Conservation (phyloP, 768 basidiomycete species). For the Phlebiopsis gigantea region DNA sequence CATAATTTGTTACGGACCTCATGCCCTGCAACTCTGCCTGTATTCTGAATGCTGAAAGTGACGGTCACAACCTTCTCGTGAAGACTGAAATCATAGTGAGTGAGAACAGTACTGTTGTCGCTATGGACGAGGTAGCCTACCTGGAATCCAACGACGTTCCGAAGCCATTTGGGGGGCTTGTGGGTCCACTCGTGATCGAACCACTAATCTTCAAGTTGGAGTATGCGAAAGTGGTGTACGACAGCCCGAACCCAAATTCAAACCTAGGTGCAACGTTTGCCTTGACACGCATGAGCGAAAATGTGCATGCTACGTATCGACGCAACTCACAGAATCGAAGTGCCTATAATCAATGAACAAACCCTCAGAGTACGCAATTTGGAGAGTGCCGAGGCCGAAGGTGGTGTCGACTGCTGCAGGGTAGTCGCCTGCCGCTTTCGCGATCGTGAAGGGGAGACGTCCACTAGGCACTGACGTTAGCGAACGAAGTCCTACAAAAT, state of each 20-base stretch:
- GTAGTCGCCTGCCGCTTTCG: constrained; percentile 46
- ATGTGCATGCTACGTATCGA: too few species aligned
- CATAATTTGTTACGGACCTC: constrained; percentile 34
- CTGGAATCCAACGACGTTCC: constrained; percentile 50
- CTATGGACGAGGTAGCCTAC: constrained; percentile 26
- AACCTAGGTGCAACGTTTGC: constrained; percentile 45
- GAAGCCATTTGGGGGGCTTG: constrained; percentile 35
- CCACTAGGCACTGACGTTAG: constrained; percentile 23
- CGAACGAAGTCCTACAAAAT: not conserved
- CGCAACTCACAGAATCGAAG: constrained; percentile 36
- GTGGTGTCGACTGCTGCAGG: constrained; percentile 39
- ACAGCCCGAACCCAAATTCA: constrained; percentile 70
- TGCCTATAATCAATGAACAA: constrained; percentile 52
- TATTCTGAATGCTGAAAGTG: constrained; percentile 48
- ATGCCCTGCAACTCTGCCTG: constrained; percentile 45
- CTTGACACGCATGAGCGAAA: constrained; percentile 14
- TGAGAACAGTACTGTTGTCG: not conserved
- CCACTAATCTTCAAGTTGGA: constrained; percentile 34
- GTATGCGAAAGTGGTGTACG: constrained; percentile 69
- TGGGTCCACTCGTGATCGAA: constrained; percentile 32
- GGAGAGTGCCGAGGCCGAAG: constrained; percentile 25
- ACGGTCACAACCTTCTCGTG: constrained; percentile 49
- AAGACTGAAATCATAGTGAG: constrained; percentile 30
- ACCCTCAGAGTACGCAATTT: constrained; percentile 55
- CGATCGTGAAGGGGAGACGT: constrained; percentile 46